These are phyloP conservation scores for Barnettozyma populi DNA, from an alignment of 805 yeast species.

Conservation along the genomic window DNA sequence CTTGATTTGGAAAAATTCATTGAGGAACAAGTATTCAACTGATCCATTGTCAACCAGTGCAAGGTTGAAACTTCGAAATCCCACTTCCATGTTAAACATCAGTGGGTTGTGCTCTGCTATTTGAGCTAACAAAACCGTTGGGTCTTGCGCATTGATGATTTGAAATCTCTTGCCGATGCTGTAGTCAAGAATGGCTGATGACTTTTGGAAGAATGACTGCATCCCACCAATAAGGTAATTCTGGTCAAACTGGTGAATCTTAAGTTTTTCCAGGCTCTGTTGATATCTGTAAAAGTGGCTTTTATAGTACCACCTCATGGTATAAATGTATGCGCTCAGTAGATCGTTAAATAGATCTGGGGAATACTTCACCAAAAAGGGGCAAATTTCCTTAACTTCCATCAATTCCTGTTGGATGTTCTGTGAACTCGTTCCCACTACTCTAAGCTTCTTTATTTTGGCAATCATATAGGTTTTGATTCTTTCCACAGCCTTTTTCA, in stretches of 20 bases:
- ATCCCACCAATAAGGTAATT: slow-evolving; percentile 47
- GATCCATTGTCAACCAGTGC: slow-evolving; percentile 73
- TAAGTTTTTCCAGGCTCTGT: slow-evolving; percentile 63
- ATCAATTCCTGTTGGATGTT: slow-evolving; percentile 62
- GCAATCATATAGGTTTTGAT: slow-evolving; percentile 62
- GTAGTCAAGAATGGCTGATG: slow-evolving; percentile 25
- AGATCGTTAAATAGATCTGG: slow-evolving; percentile 65
- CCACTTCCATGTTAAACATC: slow-evolving; percentile 64
- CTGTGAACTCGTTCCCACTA: slow-evolving; percentile 65
- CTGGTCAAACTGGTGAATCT: slow-evolving; percentile 49
- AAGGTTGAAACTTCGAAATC: slow-evolving; percentile 64
- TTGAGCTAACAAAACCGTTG: slow-evolving; percentile 70
- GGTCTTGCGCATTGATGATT: slow-evolving; percentile 49
- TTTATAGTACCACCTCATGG: slow-evolving; percentile 92
- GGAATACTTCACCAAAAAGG: slow-evolving; percentile 50
- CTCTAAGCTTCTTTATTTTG: slow-evolving; percentile 63
- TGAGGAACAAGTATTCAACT: slow-evolving; percentile 69
- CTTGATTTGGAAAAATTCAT: slow-evolving; percentile 56
- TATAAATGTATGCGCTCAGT: slow-evolving; percentile 72
- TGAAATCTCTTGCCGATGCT: slow-evolving; percentile 44
- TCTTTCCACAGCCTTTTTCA: slow-evolving; percentile 64
- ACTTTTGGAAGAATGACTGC: slow-evolving; percentile 14
- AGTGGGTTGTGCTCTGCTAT: slow-evolving; percentile 75
- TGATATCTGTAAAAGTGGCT: slow-evolving; percentile 73
- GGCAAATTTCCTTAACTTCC: slow-evolving; percentile 54